phyloP scores from a whole-genome alignment of 768 basidiomycete species.

The Tricholoma terreum region DNA sequence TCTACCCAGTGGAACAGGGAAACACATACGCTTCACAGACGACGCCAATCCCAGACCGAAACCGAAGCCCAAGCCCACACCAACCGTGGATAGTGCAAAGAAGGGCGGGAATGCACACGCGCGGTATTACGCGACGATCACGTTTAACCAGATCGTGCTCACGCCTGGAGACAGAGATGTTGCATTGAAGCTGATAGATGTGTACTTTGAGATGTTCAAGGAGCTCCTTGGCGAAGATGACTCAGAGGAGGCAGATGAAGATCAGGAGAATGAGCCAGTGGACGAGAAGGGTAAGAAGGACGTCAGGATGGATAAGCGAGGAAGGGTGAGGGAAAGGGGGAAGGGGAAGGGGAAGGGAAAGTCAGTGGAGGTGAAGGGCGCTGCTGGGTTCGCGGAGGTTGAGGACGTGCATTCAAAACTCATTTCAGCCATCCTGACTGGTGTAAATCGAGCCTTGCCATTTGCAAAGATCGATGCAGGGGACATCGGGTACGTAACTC shows the following conservation, averaged over 20 bases:
- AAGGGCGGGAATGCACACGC: constrained; percentile 63
- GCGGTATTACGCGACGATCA: constrained; percentile 89
- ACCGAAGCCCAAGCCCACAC: constrained; percentile 26
- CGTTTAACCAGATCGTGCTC: constrained; percentile 90
- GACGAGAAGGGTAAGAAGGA: constrained; percentile 30
- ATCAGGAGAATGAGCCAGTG: constrained; percentile 31
- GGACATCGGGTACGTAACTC: constrained; percentile 52
- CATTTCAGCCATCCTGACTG: constrained; percentile 87
- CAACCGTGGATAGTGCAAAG: constrained; percentile 30
- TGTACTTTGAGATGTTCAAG: constrained; percentile 94
- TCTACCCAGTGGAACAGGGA: constrained; percentile 30
- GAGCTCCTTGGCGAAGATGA: constrained; percentile 71
- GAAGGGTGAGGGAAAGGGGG: constrained; percentile 24
- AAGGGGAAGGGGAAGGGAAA: constrained; percentile 38
- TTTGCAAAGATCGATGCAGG: constrained; percentile 80
- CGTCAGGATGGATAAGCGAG: constrained; percentile 21
- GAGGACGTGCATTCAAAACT: constrained; percentile 80
- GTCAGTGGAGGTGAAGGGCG: constrained; percentile 43
- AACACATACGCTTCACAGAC: constrained; percentile 55
- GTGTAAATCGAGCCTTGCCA: constrained; percentile 92
- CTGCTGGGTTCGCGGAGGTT: constrained; percentile 68
- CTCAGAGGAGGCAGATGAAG: constrained; percentile 22
- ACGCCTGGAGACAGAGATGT: constrained; percentile 65
- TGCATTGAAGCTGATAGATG: constrained; percentile 74
- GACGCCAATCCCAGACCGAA: constrained; percentile 33